Percentiles rank a stretch among this genome's conserved stretches.
phyloP scores from a whole-genome alignment of 805 yeast genomes.

The Kodamaea leandrae region DNA sequence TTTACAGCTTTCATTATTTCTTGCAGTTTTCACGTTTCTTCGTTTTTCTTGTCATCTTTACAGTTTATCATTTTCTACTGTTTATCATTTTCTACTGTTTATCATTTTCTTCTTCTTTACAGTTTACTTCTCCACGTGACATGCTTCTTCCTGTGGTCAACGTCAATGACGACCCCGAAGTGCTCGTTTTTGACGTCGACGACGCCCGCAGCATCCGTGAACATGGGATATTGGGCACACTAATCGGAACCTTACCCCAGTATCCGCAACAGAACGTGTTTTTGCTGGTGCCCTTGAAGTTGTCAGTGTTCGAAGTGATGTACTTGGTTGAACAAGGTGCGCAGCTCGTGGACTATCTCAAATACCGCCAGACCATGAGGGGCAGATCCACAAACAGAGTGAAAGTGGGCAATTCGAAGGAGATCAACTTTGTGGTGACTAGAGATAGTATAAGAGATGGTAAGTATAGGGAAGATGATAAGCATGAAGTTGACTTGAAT shows the following conservation, averaged over 20 bases:
- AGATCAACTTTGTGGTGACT: not conserved
- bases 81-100: too few species aligned
- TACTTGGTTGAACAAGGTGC: conserved; percentile 55
- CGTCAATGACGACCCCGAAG: conserved; percentile 30
- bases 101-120: too few species aligned
- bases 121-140: too few species aligned
- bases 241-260: conserved; percentile 78
- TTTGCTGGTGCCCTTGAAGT: conserved; percentile 75
- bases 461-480: too few species aligned
- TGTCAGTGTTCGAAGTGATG: conserved; percentile 69
- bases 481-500: not conserved
- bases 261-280: conserved; percentile 95
- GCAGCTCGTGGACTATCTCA: conserved; percentile 41
- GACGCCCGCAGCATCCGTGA: conserved; percentile 55
- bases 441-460: too few species aligned
- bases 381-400: not conserved
- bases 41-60: too few species aligned
- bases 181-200: conserved; percentile 58
- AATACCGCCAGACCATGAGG: conserved; percentile 12
- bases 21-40: too few species aligned
- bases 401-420: not conserved
- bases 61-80: too few species aligned
- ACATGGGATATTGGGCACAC: conserved; percentile 66
- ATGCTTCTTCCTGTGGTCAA: conserved; percentile 21
- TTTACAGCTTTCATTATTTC: too few species aligned